phyloP scores from a whole-genome alignment of 1,284 basidiomycete species.

The Malassezia caprae region DNA sequence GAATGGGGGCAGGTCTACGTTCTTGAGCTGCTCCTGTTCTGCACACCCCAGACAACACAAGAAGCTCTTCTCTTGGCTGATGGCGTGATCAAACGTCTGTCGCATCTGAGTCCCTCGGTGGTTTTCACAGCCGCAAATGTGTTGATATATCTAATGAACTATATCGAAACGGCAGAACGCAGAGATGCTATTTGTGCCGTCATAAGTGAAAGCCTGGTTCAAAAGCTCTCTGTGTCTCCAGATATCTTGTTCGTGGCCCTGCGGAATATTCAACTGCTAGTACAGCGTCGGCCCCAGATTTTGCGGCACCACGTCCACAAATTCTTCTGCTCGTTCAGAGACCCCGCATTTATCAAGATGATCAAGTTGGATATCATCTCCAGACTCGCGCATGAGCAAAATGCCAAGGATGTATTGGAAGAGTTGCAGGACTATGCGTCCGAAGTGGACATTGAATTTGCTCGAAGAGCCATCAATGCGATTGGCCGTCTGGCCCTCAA shows the following conservation, averaged over 20 bases:
- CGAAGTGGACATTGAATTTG: slow-evolving; percentile 96
- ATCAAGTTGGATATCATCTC: slow-evolving; percentile 99
- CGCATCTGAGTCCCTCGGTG: slow-evolving; percentile 87
- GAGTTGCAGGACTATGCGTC: slow-evolving; percentile 97
- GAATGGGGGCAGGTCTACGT: slow-evolving; percentile 99
- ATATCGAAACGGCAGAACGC: slow-evolving; percentile 78
- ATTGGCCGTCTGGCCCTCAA: slow-evolving; percentile 96
- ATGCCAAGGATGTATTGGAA: slow-evolving; percentile 78
- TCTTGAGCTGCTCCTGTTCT: slow-evolving; percentile 82
- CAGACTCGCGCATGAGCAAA: slow-evolving; percentile 77
- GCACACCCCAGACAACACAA: slow-evolving; percentile 71
- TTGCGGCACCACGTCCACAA: slow-evolving; percentile 94
- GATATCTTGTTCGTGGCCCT: slow-evolving; percentile 98
- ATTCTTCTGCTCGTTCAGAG: slow-evolving; percentile 99
- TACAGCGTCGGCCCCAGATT: slow-evolving; percentile 82
- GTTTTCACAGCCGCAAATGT: slow-evolving; percentile 90
- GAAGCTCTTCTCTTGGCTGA: slow-evolving; percentile 92
- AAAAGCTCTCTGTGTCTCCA: slow-evolving; percentile 73
- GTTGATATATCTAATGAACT: slow-evolving; percentile 94
- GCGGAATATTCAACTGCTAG: slow-evolving; percentile 89
- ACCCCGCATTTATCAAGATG: slow-evolving; percentile 96
- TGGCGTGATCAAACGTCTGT: slow-evolving; percentile 63
- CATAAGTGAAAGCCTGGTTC: slow-evolving; percentile 71
- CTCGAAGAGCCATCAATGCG: slow-evolving; percentile 88
- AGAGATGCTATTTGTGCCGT: slow-evolving; percentile 87